Evolutionary conservation across 805 yeast genomes (phyloP), one percentile per base, ranked within the genome.

Genomic region (Brettanomyces bruxellensis): DNA sequence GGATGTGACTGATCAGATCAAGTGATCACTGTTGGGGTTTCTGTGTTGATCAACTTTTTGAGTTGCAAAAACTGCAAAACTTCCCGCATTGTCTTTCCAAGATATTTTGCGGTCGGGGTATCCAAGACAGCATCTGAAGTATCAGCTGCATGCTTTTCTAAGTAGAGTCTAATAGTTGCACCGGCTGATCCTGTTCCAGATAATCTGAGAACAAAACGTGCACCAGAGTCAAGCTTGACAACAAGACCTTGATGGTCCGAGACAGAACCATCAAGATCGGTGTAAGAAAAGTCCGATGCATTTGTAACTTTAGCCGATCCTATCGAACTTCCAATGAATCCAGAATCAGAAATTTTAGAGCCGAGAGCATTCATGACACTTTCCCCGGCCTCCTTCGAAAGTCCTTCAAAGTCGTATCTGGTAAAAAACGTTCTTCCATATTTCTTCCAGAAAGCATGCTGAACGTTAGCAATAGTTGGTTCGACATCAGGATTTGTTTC

Each of bases 161-260:
- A 69, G 68, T 91, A 91, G 55, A 91, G 73, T 66, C 99, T 79
- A 49, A 93, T 89, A 5, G 99, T 91, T 22, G 99, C 98, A 43
- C 99, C 99, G 2, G 95, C 83, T 2, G 97, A 89, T 13, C 99
- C 99, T 3, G 99, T 91, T 47, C 99, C 99, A 0, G 96, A 88
- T 53, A 93, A 73, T 66, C 99, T 83, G 45, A 88, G 85, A 35
- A 93, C 86, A 45, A 90, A 79, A 64, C 97, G 79, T 49, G 86
- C 75, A 5, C 97, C 96, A 57, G 81, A 81, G 43, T 76, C 77
- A 51, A 89, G 76, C 66, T 84, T 89, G 52, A 89, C 83, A 58
- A 72, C 90, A 45, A 93, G 75, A 35, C 99, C 99, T 71, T 91
- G 99, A 60, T 89, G 79, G 4, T 65, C 60, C 3, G 96, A 86